phyloP scores from a whole-genome alignment of 2,329 filamentous ascomycete species.

The Aspergillus sp. region DNA sequence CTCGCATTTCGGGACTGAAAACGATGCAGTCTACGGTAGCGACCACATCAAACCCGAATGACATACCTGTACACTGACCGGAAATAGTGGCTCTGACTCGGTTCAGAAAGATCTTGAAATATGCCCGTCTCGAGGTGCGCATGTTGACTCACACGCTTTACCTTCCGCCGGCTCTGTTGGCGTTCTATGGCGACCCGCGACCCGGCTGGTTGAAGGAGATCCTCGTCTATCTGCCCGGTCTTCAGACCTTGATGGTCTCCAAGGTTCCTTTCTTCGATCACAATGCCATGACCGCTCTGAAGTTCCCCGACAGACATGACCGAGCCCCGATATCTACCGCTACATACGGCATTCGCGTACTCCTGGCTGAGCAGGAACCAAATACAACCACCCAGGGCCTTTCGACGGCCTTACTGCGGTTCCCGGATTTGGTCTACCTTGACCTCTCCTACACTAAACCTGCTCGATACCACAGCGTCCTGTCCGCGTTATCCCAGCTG shows the following conservation, averaged over 20 bases:
- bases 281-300: slow-evolving; percentile 44
- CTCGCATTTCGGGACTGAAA: slow-evolving; percentile 51
- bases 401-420: slow-evolving; percentile 42
- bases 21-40: slow-evolving; percentile 50
- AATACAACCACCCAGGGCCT: slow-evolving; percentile 51
- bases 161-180: slow-evolving; percentile 50
- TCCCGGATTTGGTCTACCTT: slow-evolving; percentile 48
- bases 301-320: slow-evolving; percentile 13
- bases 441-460: slow-evolving; percentile 48
- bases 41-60: neutral
- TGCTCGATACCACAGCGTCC: slow-evolving; percentile 40
- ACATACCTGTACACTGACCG: neutral
- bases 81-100: slow-evolving; percentile 46
- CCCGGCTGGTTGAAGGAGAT: slow-evolving; percentile 52
- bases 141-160: slow-evolving; percentile 53
- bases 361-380: slow-evolving; percentile 48
- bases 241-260: slow-evolving; percentile 52
- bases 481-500: slow-evolving; percentile 39
- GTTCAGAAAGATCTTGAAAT: slow-evolving; percentile 49
- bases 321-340: slow-evolving; percentile 5
- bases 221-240: slow-evolving; percentile 47
- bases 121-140: slow-evolving; percentile 44
- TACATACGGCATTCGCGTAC: slow-evolving; percentile 43
- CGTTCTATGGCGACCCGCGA: slow-evolving; percentile 51
- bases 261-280: slow-evolving; percentile 55